A percentile compares a stretch with the other conserved stretches of the same genome.
Conservation (phyloP, 2,329 filamentous ascomycete genomes). For the Lachnum nothofagi region DNA sequence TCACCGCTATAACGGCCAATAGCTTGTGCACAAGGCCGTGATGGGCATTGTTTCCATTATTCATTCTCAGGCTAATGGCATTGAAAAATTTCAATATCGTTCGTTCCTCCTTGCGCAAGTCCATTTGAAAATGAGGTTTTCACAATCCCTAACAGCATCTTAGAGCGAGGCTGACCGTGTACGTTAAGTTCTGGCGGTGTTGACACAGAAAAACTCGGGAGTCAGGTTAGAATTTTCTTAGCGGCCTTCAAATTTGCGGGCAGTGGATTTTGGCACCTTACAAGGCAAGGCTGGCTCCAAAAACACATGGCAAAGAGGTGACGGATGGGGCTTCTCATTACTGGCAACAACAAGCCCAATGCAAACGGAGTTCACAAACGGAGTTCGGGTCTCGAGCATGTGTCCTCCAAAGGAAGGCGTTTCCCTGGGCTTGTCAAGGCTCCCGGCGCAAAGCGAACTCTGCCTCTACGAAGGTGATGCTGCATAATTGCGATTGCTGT, state of each 20-base stretch:
- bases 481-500: not conserved
- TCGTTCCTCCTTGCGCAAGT: not conserved
- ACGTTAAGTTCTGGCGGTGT: conserved; percentile 20
- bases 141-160: conserved; percentile 20
- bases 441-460: not conserved
- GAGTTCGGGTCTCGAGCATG: conserved; percentile 8
- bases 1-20: not conserved
- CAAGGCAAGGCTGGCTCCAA: conserved; percentile 4
- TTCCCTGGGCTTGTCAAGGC: not conserved
- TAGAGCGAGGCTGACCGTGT: conserved; percentile 15
- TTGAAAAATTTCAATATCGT: not conserved
- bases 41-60: not conserved
- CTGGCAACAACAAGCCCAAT: not conserved
- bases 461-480: not conserved
- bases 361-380: not conserved
- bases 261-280: not conserved
- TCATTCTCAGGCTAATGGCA: not conserved
- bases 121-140: conserved; percentile 6
- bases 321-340: not conserved
- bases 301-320: not conserved
- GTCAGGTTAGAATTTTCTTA: conserved; percentile 18
- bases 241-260: not conserved
- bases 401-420: not conserved
- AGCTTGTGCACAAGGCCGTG: not conserved
- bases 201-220: conserved; percentile 22